Percentiles rank a stretch among this genome's conserved stretches.
phyloP scores from a whole-genome alignment of 73 alveolate species.

The Tetrahymena thermophila region DNA sequence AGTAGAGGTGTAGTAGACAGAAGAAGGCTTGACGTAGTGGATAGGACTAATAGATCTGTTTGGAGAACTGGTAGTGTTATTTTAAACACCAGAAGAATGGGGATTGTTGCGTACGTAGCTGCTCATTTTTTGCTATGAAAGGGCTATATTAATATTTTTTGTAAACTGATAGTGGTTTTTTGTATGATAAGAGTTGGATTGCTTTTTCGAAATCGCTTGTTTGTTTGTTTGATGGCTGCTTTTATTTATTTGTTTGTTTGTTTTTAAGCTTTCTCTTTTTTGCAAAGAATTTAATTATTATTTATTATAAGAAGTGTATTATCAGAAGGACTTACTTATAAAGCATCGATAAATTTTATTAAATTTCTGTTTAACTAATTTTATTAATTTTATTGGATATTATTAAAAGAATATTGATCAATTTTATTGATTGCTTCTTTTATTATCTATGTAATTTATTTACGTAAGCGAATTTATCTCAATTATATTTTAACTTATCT shows the following conservation, averaged over 20 bases:
- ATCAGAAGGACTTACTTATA: not conserved
- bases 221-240: not conserved
- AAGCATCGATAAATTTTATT: not conserved
- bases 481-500: not conserved
- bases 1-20: not conserved
- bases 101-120: not conserved
- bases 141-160: not conserved
- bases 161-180: not conserved
- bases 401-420: not conserved
- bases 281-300: not conserved
- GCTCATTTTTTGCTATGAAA: not conserved
- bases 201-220: not conserved
- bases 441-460: not conserved
- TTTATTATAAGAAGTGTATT: not conserved
- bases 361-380: not conserved
- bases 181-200: not conserved
- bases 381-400: not conserved
- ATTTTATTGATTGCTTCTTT: not conserved
- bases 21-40: not conserved
- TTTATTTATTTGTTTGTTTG: not conserved
- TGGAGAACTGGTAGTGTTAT: not conserved
- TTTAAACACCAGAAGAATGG: not conserved
- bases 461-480: not conserved
- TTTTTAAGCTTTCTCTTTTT: not conserved
- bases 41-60: not conserved